Evolutionary conservation across 306 rosid genomes (phyloP), one percentile per base, ranked within the genome.

Genomic region (Senna tora): DNA sequence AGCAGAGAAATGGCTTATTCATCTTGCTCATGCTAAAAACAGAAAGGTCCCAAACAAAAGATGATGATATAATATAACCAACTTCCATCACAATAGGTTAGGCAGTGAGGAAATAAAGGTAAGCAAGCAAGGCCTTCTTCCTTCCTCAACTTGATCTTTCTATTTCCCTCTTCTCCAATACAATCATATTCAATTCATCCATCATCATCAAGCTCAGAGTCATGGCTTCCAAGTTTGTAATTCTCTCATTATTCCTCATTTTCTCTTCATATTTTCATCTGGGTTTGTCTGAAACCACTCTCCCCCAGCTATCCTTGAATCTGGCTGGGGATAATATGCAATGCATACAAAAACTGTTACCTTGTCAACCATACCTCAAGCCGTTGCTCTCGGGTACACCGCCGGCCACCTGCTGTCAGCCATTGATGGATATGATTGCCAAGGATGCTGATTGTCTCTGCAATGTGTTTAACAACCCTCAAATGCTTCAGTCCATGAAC

Each of bases 311-410:
- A 25, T 25, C 30, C 30, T 25, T 25, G 30, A 25, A 25, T 25
- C 30, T 3, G 2, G 39, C 6, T 1, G 13, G 12, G 9, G n/a
- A 11, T 4, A 10, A 55, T 32, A 15, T 22, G 47, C 39, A 58
- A 43, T 86, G 88, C 80, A 1, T 83, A 56, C 20, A 54, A 53
- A 76, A 75, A 53, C 56, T 86, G 61, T 22, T 71, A 52, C 81
- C 90, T 0, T 86, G 90, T 25, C 64, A 73, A 19, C 39, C 51
- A 0, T 83, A 6, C 70, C n/a, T 83, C 33, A 79, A 70, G 50
- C 81, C 9, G 66, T 5, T 21, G 13, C 20, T 7, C 76, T 14
- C 41, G 0, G 41, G 41, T 42, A 77, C 1, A 42, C 86, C 13
- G 8, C 57, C 1, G 12, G 6, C 11, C 2, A 4, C 67, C 2